Conservation (phyloP, 2,329 filamentous ascomycete genomes). For the Colletotrichum karsti region DNA sequence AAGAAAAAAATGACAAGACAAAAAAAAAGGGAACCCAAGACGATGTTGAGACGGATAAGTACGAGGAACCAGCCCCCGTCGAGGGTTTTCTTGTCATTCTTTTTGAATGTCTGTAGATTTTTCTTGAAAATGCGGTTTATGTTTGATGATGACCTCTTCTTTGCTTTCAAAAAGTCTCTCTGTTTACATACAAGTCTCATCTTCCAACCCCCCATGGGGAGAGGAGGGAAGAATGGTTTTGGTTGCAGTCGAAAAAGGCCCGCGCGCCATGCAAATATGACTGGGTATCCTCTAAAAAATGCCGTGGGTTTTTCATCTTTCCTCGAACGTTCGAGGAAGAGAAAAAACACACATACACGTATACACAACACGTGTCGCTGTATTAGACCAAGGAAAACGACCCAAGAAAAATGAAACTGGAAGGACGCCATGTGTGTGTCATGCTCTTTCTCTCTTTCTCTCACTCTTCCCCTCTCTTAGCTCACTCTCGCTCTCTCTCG, state of each 20-base stretch:
- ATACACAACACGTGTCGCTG: background rate
- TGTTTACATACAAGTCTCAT: slow-evolving; percentile 16
- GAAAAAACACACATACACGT: no score
- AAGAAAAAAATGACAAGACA: background rate
- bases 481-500: background rate
- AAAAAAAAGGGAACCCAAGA: slow-evolving; percentile 9
- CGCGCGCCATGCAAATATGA: slow-evolving; percentile 23
- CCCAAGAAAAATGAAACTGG: no score
- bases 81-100: slow-evolving; percentile 16
- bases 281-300: slow-evolving; percentile 30
- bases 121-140: slow-evolving; percentile 13
- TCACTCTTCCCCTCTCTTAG: background rate
- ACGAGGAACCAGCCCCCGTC: slow-evolving; percentile 27
- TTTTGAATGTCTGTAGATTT: background rate
- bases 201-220: background rate
- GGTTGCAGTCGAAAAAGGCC: slow-evolving; percentile 1
- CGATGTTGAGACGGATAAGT: background rate
- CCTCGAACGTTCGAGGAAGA: slow-evolving; percentile 1
- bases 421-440: slow-evolving; percentile 4
- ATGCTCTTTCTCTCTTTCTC: slow-evolving; percentile 4
- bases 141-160: slow-evolving; percentile 9
- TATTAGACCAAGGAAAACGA: slow-evolving; percentile 23
- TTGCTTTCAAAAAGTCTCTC: background rate
- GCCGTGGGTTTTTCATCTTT: slow-evolving; percentile 19
- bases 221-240: background rate